Evolutionary conservation across 1,284 basidiomycete species (phyloP).

Genomic region (Ceratobasidium sp.): DNA sequence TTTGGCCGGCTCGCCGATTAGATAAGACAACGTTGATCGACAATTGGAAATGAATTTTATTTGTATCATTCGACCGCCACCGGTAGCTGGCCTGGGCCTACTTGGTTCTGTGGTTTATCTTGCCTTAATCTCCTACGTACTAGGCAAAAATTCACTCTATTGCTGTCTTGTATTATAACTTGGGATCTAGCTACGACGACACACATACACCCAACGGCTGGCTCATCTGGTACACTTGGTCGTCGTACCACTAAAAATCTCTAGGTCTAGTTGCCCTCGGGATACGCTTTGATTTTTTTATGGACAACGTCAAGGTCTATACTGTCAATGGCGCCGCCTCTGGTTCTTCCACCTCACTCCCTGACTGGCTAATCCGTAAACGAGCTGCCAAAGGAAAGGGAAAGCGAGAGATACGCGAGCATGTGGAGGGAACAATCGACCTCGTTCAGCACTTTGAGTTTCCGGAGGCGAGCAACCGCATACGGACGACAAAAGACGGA

Average conservation of each 20-base stretch:
- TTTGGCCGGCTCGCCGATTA: background rate
- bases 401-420: constrained; percentile 69
- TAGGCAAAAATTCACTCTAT: background rate
- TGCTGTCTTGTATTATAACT: background rate
- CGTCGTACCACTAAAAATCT: background rate
- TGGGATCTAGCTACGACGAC: background rate
- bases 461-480: constrained; percentile 91
- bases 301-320: constrained; percentile 73
- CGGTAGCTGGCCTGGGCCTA: background rate
- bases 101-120: background rate
- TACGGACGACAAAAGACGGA: constrained; percentile 91
- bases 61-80: constrained; percentile 11
- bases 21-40: constrained; percentile 27
- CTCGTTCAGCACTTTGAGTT: constrained; percentile 97
- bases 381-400: constrained; percentile 65
- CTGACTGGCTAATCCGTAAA: constrained; percentile 86
- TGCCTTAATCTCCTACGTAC: background rate
- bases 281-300: background rate
- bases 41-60: constrained; percentile 41
- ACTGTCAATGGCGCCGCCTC: constrained; percentile 87
- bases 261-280: background rate
- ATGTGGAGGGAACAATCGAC: constrained; percentile 78
- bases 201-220: background rate
- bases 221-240: background rate
- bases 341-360: constrained; percentile 82